Base-by-base conservation (phyloP, 495 filamentous ascomycete species). In the Aspergillus hancockii region DNA sequence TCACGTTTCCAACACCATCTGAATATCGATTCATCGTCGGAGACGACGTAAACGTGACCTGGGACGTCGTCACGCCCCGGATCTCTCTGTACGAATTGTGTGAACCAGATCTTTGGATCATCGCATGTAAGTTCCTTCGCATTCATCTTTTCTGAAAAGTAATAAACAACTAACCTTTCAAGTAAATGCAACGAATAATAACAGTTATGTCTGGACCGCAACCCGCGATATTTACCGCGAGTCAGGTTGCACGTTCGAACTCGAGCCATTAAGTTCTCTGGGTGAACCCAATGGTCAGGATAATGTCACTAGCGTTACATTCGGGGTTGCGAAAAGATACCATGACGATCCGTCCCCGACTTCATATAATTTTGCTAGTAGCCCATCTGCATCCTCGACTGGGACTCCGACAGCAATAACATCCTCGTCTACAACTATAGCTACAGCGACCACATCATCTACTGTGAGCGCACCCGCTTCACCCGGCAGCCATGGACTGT, bases 191-290 rank as follows among this genome's bases (percentile, higher is more conserved):
- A 43, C 50, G 10, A 64, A 64, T 52, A 51, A 30, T 0, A 12
- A 55, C 23, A 58, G 49, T 22, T 64, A 58, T 43, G 46, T 64
- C n/a, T 64, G 62, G 62, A 61, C 46, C 10, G 62, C 62, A 0
- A 61, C 54, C 19, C 58, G 58, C 14, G 32, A 55, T 22, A 43
- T 61, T 49, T 64, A 64, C 36, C 21, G 30, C 8, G 62, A 61
- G 30, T 46, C 54, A 3, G 62, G 62, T 43, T 64, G 62, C 55
- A 23, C n/a, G n/a, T 64, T 64, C 25, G 31, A 52, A 54, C 58
- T 61, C 19, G 49, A 52, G 21, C 54, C 58, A 2, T 46, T 64
- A 0, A 40, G 30, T 8, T 10, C 28, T 8, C n/a, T 51, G 9
- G 58, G 62, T 10, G 25, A 28, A 12, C 28, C 38, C 12, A 47